These are phyloP conservation scores for Berkeleyomyces basicola DNA, from an alignment of 2,329 filamentous ascomycete genomes.

Conservation along the genomic window DNA sequence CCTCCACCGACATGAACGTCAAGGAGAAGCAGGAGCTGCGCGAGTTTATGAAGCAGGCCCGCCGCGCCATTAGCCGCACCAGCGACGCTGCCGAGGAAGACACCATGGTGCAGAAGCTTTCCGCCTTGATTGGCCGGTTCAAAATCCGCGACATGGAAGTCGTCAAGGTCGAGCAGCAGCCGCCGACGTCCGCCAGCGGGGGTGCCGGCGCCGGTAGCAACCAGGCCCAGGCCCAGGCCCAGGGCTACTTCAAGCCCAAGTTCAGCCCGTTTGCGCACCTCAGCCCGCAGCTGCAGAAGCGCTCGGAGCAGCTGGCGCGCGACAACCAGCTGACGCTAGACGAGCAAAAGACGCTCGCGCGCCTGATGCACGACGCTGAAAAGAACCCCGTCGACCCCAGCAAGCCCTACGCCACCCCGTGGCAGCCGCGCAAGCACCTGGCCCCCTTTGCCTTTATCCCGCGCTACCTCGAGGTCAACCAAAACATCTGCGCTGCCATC, in stretches of 20 bases:
- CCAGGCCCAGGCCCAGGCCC: slow-evolving; percentile 1
- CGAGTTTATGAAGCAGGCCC: slow-evolving; percentile 49
- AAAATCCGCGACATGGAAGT: slow-evolving; percentile 21
- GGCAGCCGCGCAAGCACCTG: slow-evolving; percentile 77
- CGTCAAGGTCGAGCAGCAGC: slow-evolving; percentile 8
- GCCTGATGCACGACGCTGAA: slow-evolving; percentile 43
- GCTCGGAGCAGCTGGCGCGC: slow-evolving; percentile 20
- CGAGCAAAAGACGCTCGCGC: slow-evolving; percentile 37
- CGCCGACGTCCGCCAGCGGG: background rate
- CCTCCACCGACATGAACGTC: slow-evolving; percentile 35
- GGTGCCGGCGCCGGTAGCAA: background rate
- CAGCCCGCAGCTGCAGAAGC: slow-evolving; percentile 17
- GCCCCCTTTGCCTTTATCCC: slow-evolving; percentile 88
- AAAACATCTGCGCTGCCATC: slow-evolving; percentile 87
- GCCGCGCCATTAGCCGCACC: slow-evolving; percentile 35
- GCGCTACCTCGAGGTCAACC: slow-evolving; percentile 91
- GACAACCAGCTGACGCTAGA: slow-evolving; percentile 24
- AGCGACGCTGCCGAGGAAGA: slow-evolving; percentile 24
- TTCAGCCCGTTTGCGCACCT: slow-evolving; percentile 11
- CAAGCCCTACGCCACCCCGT: slow-evolving; percentile 85
- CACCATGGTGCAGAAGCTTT: slow-evolving; percentile 38
- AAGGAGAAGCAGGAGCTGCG: slow-evolving; percentile 64
- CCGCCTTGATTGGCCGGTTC: slow-evolving; percentile 31
- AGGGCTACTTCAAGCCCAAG: slow-evolving; percentile 8
- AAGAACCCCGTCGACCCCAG: slow-evolving; percentile 60